These are phyloP conservation scores for Pestalotiopsis sp. DNA, from an alignment of 2,329 filamentous ascomycete genomes.

Conservation along the genomic window DNA sequence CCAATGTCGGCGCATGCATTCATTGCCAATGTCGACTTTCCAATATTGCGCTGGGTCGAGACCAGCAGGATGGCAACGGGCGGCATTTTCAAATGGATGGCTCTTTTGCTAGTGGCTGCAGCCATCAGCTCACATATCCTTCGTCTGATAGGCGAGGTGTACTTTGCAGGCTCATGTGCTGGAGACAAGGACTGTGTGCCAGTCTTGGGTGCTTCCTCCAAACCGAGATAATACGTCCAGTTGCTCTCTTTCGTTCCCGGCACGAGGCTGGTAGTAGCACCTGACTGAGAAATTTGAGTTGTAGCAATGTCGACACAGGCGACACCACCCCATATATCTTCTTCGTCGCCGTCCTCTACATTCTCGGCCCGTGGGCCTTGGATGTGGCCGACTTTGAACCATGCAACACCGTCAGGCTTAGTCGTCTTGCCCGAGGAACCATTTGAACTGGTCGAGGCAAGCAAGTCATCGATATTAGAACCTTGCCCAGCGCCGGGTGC, in stretches of 20 bases:
- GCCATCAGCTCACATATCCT: constrained; percentile 83
- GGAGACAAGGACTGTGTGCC: constrained; percentile 41
- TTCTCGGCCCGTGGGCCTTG: constrained; percentile 55
- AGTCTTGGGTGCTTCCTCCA: constrained; percentile 66
- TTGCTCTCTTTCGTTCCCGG: constrained; percentile 76
- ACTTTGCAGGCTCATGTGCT: constrained; percentile 49
- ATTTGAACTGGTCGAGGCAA: constrained; percentile 53
- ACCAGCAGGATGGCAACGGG: constrained; percentile 86
- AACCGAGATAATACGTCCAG: constrained; percentile 89
- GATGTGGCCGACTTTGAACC: constrained; percentile 89
- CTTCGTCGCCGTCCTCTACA: constrained; percentile 59
- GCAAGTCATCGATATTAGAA: constrained; percentile 72
- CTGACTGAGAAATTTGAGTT: constrained; percentile 90
- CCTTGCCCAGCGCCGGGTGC: constrained; percentile 59
- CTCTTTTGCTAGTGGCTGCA: constrained; percentile 84
- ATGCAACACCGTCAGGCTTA: constrained; percentile 70
- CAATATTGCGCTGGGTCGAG: constrained; percentile 91
- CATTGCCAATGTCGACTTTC: constrained; percentile 79
- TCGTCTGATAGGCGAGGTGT: constrained; percentile 64
- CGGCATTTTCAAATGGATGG: constrained; percentile 84
- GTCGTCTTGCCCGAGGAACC: constrained; percentile 36
- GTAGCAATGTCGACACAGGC: constrained; percentile 84
- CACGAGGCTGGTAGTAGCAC: constrained; percentile 80
- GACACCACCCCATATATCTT: constrained; percentile 82
- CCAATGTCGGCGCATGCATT: constrained; percentile 87